Evolutionary conservation across 2,329 filamentous ascomycete genomes (phyloP).

Genomic region (Ophiostoma montium): DNA sequence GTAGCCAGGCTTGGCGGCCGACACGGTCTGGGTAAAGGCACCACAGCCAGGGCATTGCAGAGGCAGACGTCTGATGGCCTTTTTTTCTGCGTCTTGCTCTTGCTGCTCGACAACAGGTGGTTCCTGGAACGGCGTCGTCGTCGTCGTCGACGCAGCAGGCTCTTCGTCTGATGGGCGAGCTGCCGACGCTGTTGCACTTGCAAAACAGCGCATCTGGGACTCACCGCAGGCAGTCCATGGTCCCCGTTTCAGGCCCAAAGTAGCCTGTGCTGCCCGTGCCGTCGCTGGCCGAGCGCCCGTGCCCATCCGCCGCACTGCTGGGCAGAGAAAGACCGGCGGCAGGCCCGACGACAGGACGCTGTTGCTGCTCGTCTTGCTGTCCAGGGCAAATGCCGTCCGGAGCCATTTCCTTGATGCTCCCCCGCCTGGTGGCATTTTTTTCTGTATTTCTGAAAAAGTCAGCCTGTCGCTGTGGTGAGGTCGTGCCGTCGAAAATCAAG

Average conservation of each 20-base stretch:
- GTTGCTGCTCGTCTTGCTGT: not conserved
- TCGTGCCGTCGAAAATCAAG: not conserved
- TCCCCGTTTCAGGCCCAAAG: not conserved
- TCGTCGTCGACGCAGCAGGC: not conserved
- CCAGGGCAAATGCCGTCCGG: constrained; percentile 8
- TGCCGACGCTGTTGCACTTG: not conserved
- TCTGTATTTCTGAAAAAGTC: too few species aligned
- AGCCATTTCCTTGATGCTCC: constrained; percentile 9
- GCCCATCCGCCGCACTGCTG: constrained; percentile 2
- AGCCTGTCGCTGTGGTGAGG: too few species aligned
- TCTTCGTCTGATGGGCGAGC: not conserved
- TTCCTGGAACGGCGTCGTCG: too few species aligned
- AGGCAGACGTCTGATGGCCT: constrained; percentile 27
- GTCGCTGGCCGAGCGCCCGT: not conserved
- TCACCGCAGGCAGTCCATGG: not conserved
- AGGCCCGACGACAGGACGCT: not conserved
- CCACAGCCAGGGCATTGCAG: constrained; percentile 50
- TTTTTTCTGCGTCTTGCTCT: not conserved
- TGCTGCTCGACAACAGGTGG: too few species aligned
- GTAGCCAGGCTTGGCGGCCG: constrained; percentile 41
- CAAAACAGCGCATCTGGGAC: not conserved
- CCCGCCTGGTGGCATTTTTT: constrained; percentile 4
- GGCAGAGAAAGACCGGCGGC: constrained; percentile 12
- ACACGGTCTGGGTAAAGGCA: constrained; percentile 43
- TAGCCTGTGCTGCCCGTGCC: not conserved